These are phyloP conservation scores for Xylaria arbuscula DNA, from an alignment of 2,329 filamentous ascomycete genomes.

Conservation along the genomic window DNA sequence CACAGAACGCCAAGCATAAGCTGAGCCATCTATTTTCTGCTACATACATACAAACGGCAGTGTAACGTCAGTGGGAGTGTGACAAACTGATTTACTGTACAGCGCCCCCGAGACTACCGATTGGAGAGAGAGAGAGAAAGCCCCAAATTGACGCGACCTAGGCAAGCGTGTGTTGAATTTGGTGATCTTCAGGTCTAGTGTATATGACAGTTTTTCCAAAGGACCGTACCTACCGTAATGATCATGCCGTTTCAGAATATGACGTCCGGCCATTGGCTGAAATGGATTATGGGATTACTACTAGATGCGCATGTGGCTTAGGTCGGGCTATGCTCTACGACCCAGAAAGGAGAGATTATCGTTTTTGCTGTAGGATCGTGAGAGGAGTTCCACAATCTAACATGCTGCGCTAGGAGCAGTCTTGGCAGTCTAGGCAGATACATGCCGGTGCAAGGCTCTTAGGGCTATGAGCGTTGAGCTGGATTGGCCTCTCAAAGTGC, in stretches of 20 bases:
- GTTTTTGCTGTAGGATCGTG: constrained; percentile 1
- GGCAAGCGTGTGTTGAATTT: constrained; percentile 1
- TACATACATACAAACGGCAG: background rate
- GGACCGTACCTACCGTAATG: background rate
- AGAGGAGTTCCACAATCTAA: background rate
- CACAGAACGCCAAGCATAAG: constrained; percentile 2
- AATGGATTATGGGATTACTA: background rate
- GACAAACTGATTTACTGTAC: background rate
- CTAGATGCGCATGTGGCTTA: constrained; percentile 1
- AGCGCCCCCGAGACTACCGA: constrained; percentile 4
- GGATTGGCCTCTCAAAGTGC: no score
- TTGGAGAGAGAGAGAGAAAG: background rate
- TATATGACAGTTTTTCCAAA: background rate
- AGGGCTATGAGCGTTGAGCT: background rate
- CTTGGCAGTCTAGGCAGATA: constrained; percentile 8
- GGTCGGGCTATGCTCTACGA: background rate
- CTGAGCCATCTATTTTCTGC: background rate
- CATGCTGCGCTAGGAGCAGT: background rate
- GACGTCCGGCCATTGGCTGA: no score
- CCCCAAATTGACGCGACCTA: background rate
- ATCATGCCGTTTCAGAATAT: constrained; percentile 14
- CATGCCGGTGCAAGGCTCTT: background rate
- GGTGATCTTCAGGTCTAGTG: constrained; percentile 10
- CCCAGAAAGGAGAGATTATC: background rate
- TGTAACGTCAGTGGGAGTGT: background rate